Percentiles rank a stretch among this genome's conserved stretches.
Evolutionary conservation across 2,329 filamentous ascomycete genomes (phyloP).

Genomic region (Beauveria medogensis): DNA sequence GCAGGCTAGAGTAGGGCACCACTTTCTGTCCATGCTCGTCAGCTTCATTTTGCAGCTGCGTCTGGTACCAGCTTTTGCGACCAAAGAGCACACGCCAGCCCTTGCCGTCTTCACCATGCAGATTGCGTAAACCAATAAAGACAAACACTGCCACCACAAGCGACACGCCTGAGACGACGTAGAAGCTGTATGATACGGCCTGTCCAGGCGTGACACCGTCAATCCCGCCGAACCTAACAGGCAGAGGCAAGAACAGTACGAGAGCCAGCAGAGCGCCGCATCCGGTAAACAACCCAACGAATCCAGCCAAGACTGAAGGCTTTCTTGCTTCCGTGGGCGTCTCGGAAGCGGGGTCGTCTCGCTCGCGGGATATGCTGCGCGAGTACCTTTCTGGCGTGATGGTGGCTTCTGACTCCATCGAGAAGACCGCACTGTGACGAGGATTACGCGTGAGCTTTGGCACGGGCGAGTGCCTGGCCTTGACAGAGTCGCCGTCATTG

Average conservation of each 20-base stretch:
- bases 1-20: conserved; percentile 50
- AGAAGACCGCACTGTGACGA: conserved; percentile 54
- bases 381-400: conserved; percentile 61
- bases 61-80: conserved; percentile 20
- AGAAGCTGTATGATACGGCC: conserved; percentile 79
- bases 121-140: conserved; percentile 63
- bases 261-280: conserved; percentile 84
- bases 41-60: conserved; percentile 15
- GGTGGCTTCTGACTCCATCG: conserved; percentile 65
- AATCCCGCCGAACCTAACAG: conserved; percentile 65
- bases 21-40: conserved; percentile 26
- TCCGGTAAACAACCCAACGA: conserved; percentile 88
- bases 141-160: conserved; percentile 66
- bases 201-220: conserved; percentile 63
- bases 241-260: conserved; percentile 74
- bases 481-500: conserved; percentile 34
- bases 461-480: conserved; percentile 18
- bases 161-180: conserved; percentile 69
- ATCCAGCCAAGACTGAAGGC: conserved; percentile 64
- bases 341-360: conserved; percentile 14
- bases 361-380: conserved; percentile 25
- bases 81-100: conserved; percentile 55
- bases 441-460: conserved; percentile 31
- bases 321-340: conserved; percentile 29
- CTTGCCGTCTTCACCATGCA: conserved; percentile 70